Evolutionary conservation across 2,329 filamentous ascomycete genomes (phyloP).

Genomic region (Endoconidiophora polonica): DNA sequence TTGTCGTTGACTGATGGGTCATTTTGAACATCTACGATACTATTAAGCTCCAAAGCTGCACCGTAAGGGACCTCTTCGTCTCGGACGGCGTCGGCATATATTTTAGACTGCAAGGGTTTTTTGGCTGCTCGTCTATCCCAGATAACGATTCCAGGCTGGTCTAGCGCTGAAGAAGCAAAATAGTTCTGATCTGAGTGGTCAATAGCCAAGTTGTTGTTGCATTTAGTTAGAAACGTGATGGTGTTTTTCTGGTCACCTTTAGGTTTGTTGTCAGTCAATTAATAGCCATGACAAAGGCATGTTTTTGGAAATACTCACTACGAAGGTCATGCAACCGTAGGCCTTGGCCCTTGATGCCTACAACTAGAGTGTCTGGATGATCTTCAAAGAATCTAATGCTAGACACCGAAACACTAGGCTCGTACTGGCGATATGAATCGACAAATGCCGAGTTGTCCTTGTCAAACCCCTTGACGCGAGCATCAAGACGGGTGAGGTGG

Average conservation of each 20-base stretch:
- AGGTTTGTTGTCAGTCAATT: not conserved
- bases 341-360: conserved; percentile 58
- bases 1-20: conserved; percentile 33
- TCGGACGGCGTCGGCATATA: conserved; percentile 41
- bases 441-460: conserved; percentile 23
- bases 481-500: conserved; percentile 35
- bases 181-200: conserved; percentile 70
- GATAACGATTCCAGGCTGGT: conserved; percentile 56
- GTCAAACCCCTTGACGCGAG: conserved; percentile 30
- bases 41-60: conserved; percentile 39
- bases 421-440: conserved; percentile 41
- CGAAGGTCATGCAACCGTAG: conserved; percentile 64
- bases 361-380: conserved; percentile 57
- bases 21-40: conserved; percentile 37
- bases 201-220: conserved; percentile 57
- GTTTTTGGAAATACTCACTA: conserved; percentile 29
- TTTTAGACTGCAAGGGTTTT: conserved; percentile 33
- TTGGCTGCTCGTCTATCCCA: conserved; percentile 58
- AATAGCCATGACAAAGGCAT: not conserved
- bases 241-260: conserved; percentile 25
- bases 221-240: conserved; percentile 45
- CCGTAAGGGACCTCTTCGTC: conserved; percentile 47
- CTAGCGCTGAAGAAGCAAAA: conserved; percentile 63
- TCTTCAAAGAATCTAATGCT: conserved; percentile 71
- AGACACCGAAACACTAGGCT: conserved; percentile 57